Evolutionary conservation across 2,329 filamentous ascomycete genomes (phyloP).

Genomic region (Emydomyces testavorans): DNA sequence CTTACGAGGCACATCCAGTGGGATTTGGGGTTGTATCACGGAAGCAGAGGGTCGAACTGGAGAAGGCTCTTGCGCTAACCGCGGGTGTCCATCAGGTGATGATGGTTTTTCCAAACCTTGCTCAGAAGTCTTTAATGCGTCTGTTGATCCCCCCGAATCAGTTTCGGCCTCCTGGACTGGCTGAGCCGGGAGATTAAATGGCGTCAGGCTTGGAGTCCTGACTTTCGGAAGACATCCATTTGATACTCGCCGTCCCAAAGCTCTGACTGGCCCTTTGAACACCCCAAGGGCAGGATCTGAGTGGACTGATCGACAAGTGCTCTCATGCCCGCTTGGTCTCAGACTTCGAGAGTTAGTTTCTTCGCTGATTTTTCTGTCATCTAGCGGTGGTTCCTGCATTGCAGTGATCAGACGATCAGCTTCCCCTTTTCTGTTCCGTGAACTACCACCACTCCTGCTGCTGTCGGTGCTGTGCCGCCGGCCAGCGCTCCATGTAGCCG

Average conservation of each 20-base stretch:
- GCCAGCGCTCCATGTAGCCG: neutral
- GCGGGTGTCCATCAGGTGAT: neutral
- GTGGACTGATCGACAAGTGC: neutral
- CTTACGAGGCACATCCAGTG: neutral
- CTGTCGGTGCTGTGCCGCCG: neutral
- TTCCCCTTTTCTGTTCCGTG: neutral
- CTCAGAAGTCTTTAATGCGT: neutral
- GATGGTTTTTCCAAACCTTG: neutral
- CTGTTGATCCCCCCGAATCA: neutral
- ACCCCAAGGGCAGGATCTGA: neutral
- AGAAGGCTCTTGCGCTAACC: too few relatives aligned
- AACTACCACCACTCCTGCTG: neutral
- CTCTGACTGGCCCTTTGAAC: neutral
- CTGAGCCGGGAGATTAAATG: neutral
- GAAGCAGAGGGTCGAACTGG: neutral
- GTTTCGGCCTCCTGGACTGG: neutral
- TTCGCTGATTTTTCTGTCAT: neutral
- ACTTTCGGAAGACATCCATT: neutral
- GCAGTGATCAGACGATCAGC: constrained; percentile 1
- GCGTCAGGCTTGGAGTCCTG: neutral
- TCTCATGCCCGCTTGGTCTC: neutral
- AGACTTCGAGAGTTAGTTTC: neutral
- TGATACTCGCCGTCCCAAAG: neutral
- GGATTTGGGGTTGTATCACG: neutral
- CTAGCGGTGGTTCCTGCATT: neutral